These are phyloP conservation scores for Dictyostelium citrinum DNA, from an alignment of 78 protist species.

Conservation along the genomic window DNA sequence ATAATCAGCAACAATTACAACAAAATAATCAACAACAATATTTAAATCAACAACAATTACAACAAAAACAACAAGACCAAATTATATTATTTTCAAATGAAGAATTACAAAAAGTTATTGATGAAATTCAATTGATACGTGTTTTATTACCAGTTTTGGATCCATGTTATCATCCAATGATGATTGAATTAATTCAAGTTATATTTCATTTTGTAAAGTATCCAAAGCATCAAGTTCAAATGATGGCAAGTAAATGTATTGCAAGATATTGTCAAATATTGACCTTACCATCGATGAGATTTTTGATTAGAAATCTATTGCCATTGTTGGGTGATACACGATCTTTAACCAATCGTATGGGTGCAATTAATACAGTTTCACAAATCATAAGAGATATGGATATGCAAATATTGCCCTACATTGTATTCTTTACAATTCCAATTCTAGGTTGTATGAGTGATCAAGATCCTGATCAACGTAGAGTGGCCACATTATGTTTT, in stretches of 20 bases:
- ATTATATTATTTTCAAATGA: background rate
- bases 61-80: background rate
- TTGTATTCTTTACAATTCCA: constrained; percentile 57
- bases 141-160: constrained; percentile 20
- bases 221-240: constrained; percentile 34
- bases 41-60: background rate
- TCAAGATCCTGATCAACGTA: constrained; percentile 55
- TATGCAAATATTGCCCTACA: constrained; percentile 48
- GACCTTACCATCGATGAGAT: constrained; percentile 39
- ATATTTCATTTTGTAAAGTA: constrained; percentile 27
- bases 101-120: constrained; percentile 26
- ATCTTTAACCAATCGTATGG: constrained; percentile 24
- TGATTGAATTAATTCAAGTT: constrained; percentile 9
- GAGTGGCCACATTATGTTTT: constrained; percentile 57
- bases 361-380: constrained; percentile 47
- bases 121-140: constrained; percentile 35
- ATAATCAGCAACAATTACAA: background rate
- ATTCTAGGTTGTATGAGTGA: constrained; percentile 78
- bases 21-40: background rate
- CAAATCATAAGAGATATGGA: constrained; percentile 60
- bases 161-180: background rate
- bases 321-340: constrained; percentile 59
- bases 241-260: constrained; percentile 24
- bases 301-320: constrained; percentile 14
- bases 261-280: constrained; percentile 26